Evolutionary conservation across 495 filamentous ascomycete species (phyloP).

Genomic region (Hyaloscypha hepaticicola): DNA sequence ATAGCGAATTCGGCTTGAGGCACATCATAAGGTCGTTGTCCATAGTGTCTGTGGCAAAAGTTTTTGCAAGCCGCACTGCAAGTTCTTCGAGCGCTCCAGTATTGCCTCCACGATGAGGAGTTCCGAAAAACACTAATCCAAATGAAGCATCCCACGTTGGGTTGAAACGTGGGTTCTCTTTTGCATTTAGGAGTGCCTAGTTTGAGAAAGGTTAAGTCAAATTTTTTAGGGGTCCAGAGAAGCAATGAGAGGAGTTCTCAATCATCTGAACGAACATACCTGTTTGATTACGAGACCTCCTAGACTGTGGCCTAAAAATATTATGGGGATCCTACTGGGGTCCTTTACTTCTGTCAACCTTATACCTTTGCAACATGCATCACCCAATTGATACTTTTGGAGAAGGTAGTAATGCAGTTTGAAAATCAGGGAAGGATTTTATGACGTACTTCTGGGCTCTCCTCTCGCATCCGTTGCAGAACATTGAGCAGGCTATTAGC

Average conservation of each 20-base stretch:
- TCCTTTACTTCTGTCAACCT: not conserved
- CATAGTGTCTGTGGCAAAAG: not conserved
- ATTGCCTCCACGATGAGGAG: not conserved
- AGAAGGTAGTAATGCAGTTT: too few species aligned
- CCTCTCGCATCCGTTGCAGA: constrained; percentile 14
- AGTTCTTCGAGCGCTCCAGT: not conserved
- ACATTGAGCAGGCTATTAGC: constrained; percentile 12
- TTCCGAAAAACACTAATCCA: not conserved
- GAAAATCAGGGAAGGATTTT: not conserved
- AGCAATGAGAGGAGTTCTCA: too few species aligned
- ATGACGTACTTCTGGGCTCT: not conserved
- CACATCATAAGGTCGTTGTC: not conserved
- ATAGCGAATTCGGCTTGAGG: not conserved
- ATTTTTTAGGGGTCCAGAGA: too few species aligned
- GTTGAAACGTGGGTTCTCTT: not conserved
- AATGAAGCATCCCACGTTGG: not conserved
- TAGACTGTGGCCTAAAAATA: not conserved
- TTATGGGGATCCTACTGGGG: not conserved
- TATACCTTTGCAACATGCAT: not conserved
- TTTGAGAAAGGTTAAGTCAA: not conserved
- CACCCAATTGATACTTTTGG: not conserved
- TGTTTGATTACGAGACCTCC: constrained; percentile 5
- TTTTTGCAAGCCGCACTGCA: not conserved
- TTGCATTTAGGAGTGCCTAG: not conserved
- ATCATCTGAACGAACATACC: not conserved